Evolutionary conservation across 208 protist genomes (phyloP), one percentile per base, ranked within the genome.

Genomic region (Wallacemonas sp.): DNA sequence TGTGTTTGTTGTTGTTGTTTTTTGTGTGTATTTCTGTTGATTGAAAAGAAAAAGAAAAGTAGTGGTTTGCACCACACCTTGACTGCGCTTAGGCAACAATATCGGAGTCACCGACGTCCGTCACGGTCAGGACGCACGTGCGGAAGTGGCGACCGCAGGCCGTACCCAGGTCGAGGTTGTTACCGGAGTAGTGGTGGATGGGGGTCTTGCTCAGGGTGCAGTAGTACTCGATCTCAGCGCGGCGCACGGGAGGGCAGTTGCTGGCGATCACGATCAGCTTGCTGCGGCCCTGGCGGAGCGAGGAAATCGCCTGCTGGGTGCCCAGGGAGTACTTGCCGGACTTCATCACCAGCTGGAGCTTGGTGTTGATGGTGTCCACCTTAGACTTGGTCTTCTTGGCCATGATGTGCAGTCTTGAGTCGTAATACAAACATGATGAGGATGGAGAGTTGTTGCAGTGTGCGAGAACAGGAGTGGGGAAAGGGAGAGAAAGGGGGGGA

Each of bases 181-280:
- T 99, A 52, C 99, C 99, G 44, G 87, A 79, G 94, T 99, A 99
- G 92, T 99, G 98, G 86, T 99, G 97, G 62, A 99, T 98, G 44
- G 80, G 80, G 52, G 98, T 99, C 88, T 99, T 99, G 85, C 92
- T 91, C 65, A 99, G 96, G 81, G 99, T 99, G 80, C 98, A 98
- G 90, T 99, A 99, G 93, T 99, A 99, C 93, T 99, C 99, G 61
- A 99, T 93, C 90, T 99, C 98, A 9, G 98, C 98, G 79, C 98
- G 98, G 76, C 97, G 93, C 39, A 99, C 87, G 32, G 98, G 88
- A 52, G 98, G 98, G 92, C 96, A 98, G 94, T 99, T 99, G 90
- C 80, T 98, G 29, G 98, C 71, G 70, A 99, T 97, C 65, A 99
- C 88, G 48, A 99, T 80, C 54, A 99, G 90, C 93, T 99, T 99